A percentile compares a stretch with the other conserved stretches of the same genome.
Evolutionary conservation across 352 stramenopile genomes (phyloP).

Genomic region (Phytopythium oedochilum): DNA sequence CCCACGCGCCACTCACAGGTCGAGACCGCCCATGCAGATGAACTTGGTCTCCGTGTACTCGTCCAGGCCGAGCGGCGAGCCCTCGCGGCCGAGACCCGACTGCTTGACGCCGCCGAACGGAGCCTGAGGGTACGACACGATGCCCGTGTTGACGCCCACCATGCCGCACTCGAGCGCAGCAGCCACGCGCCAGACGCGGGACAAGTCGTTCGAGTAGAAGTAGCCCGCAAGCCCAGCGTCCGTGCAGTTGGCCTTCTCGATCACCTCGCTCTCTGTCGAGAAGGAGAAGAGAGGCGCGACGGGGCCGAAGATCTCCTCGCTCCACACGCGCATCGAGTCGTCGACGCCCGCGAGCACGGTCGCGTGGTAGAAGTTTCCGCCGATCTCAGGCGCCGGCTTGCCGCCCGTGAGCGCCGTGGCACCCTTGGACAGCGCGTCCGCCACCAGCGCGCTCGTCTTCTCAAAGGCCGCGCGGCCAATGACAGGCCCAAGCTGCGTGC

Average conservation of each 20-base stretch:
- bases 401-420: constrained; percentile 86
- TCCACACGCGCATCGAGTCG: constrained; percentile 85
- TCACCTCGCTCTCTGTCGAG: constrained; percentile 92
- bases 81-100: constrained; percentile 88
- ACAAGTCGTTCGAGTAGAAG: constrained; percentile 92
- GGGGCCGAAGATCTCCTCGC: constrained; percentile 96
- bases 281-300: constrained; percentile 94
- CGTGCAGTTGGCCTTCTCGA: constrained; percentile 93
- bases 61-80: constrained; percentile 83
- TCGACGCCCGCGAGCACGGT: constrained; percentile 90
- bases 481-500: constrained; percentile 90
- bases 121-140: constrained; percentile 85
- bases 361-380: constrained; percentile 91
- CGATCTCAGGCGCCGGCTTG: constrained; percentile 40
- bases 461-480: constrained; percentile 90
- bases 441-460: constrained; percentile 84
- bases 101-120: constrained; percentile 89
- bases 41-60: constrained; percentile 99
- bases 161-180: constrained; percentile 91
- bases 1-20: constrained; percentile 17
- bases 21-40: constrained; percentile 77
- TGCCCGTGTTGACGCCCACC: constrained; percentile 92
- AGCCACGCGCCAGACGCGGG: constrained; percentile 86
- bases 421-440: constrained; percentile 90
- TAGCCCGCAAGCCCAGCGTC: constrained; percentile 92